Evolutionary conservation across 768 basidiomycete genomes (phyloP), one percentile per base, ranked within the genome.

Genomic region (Leccinum truebloodii): DNA sequence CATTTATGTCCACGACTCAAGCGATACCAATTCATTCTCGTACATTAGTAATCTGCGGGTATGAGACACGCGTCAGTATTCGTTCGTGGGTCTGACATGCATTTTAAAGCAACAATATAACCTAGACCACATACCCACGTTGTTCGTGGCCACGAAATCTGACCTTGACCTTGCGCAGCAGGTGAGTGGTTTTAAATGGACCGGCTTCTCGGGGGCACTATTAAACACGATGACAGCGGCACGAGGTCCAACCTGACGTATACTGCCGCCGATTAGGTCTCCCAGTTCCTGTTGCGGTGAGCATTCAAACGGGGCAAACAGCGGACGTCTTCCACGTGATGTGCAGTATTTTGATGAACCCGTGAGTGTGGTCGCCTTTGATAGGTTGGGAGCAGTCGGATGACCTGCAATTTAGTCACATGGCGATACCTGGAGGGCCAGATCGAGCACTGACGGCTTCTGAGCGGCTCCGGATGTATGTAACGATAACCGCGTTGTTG

Each of bases 71-170:
- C 14, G 48, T 54, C 20, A 12, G 54, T n/a, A 18, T 35, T 37
- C 24, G 32, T 55, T 26, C 24, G 22, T 58, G 30, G 30, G 35
- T 60, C 67, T 70, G 66, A 67, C 63, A 65, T 50, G 51, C 41
- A 37, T 70, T 58, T 50, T 56, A 37, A 75, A 97, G 94, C 95
- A 98, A 92, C 94, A 95, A 83, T 96, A 98, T 73, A 94, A 86
- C 65, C 79, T 97, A 32, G 94, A 98, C 72, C 90, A 94, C 73
- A 92, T 98, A 72, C 95, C 96, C 26, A 95, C 92, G 12, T 77
- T 98, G 39, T 98, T 98, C 73, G 95, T 99, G 26, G 96, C 96
- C n/a, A 98, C 96, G 41, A 99, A 99, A 77, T 95, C 94, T 6
- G 96, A 99, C 73, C 84, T 97, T 28, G 96, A 99, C 75, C 86